These are phyloP conservation scores for Daldinia loculata DNA, from an alignment of 495 filamentous ascomycete species.

Conservation along the genomic window DNA sequence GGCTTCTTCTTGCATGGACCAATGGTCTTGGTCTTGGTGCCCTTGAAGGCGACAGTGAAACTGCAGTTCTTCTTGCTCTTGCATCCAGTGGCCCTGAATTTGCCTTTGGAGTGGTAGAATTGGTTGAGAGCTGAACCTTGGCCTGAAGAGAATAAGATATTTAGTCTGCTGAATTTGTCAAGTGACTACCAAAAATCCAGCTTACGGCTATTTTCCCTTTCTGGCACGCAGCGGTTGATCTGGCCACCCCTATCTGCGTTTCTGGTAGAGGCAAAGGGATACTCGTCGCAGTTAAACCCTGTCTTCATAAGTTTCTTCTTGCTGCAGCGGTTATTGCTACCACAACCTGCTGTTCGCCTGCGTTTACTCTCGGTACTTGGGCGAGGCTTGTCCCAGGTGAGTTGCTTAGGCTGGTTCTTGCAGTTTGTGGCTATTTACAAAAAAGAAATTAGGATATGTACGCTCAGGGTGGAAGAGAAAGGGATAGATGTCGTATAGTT, in stretches of 20 bases:
- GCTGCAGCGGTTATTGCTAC: neutral
- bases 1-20: neutral
- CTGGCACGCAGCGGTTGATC: neutral
- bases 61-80: neutral
- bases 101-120: neutral
- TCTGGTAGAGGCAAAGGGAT: constrained; percentile 3
- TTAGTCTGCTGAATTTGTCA: neutral
- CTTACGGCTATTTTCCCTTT: neutral
- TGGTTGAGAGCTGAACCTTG: neutral
- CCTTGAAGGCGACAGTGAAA: constrained; percentile 4
- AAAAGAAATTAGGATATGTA: neutral
- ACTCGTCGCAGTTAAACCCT: constrained; percentile 3
- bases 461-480: neutral
- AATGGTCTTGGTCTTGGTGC: neutral
- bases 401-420: neutral
- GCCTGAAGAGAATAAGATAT: neutral
- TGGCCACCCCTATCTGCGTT: constrained; percentile 7
- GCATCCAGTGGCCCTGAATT: neutral
- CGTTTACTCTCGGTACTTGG: neutral
- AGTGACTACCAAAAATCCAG: neutral
- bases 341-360: neutral
- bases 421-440: neutral
- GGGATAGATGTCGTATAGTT: neutral
- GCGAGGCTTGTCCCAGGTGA: neutral
- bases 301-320: neutral